Conservation (phyloP, 352 stramenopile genomes). For the Aphanomyces cochlioides region DNA sequence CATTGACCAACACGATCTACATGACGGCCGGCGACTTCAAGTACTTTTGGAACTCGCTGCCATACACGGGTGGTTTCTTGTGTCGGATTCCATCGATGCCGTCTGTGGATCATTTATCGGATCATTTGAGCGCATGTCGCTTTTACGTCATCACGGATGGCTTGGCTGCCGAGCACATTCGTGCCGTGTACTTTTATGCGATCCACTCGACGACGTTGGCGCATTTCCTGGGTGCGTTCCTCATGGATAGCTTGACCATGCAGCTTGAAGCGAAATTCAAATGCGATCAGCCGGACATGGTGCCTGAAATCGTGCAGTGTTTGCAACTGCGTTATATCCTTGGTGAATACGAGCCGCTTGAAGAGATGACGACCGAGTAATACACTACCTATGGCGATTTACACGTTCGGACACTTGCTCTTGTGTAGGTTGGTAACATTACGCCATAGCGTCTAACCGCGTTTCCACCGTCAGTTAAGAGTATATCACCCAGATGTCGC, state of each 20-base stretch:
- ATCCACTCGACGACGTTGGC: constrained; percentile 25
- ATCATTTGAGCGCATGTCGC: constrained; percentile 47
- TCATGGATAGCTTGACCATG: constrained; percentile 65
- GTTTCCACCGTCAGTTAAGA: too few relatives aligned
- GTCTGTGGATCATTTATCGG: constrained; percentile 35
- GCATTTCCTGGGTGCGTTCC: constrained; percentile 48
- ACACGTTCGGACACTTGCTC: too few relatives aligned
- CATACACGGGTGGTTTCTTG: constrained; percentile 55
- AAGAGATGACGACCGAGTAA: background rate
- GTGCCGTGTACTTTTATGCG: constrained; percentile 58
- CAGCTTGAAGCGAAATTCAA: constrained; percentile 65
- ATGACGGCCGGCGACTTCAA: constrained; percentile 43
- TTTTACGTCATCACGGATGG: constrained; percentile 56
- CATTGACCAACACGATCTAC: constrained; percentile 26
- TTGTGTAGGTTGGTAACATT: too few relatives aligned
- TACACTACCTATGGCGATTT: background rate
- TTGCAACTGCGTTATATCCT: constrained; percentile 75
- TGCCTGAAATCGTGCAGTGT: constrained; percentile 62
- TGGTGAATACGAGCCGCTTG: constrained; percentile 41
- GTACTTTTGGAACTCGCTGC: constrained; percentile 48
- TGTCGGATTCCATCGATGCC: constrained; percentile 61
- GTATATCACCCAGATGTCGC: too few relatives aligned
- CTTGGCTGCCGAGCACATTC: constrained; percentile 39
- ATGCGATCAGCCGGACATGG: constrained; percentile 47
- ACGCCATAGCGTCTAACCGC: too few relatives aligned